A percentile compares a stretch with the other conserved stretches of the same genome.
Evolutionary conservation across 768 basidiomycete genomes (phyloP).

Genomic region (Suillus paluster): DNA sequence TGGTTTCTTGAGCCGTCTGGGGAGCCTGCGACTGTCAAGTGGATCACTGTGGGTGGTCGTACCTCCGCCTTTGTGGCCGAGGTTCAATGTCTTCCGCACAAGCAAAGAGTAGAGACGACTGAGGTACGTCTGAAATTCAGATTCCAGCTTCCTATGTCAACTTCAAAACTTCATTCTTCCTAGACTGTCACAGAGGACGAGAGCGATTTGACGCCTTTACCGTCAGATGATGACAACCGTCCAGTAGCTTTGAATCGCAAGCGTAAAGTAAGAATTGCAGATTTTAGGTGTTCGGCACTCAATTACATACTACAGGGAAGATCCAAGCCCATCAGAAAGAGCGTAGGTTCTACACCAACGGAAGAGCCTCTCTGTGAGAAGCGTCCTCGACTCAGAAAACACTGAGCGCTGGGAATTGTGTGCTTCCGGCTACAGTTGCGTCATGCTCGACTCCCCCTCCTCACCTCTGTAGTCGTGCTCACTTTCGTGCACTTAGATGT

Average conservation of each 20-base stretch:
- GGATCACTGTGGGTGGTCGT: slow-evolving; percentile 75
- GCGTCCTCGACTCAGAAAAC: not conserved
- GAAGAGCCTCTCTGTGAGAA: not conserved
- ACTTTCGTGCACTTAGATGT: too few relatives aligned
- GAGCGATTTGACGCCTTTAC: slow-evolving; percentile 4
- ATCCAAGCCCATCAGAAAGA: not conserved
- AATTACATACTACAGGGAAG: not conserved
- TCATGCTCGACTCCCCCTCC: too few relatives aligned
- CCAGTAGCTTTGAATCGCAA: not conserved
- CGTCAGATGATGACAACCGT: not conserved
- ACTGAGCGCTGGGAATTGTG: not conserved
- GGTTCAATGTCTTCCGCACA: slow-evolving; percentile 49
- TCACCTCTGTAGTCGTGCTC: too few relatives aligned
- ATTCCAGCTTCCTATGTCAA: not conserved
- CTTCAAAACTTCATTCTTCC: not conserved
- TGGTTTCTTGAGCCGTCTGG: slow-evolving; percentile 60
- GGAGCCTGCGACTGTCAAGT: slow-evolving; percentile 70
- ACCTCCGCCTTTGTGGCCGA: slow-evolving; percentile 75
- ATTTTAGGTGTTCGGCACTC: not conserved
- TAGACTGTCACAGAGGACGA: slow-evolving; percentile 2
- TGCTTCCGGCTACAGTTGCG: not conserved
- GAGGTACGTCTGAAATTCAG: slow-evolving; percentile 3
- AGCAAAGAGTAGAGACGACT: slow-evolving; percentile 1
- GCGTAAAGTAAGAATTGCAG: slow-evolving; percentile 4
- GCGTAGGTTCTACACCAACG: not conserved